A percentile compares a stretch with the other conserved stretches of the same genome.
Conservation (phyloP, 306 rosid species). For the Calophaca sinica region DNA sequence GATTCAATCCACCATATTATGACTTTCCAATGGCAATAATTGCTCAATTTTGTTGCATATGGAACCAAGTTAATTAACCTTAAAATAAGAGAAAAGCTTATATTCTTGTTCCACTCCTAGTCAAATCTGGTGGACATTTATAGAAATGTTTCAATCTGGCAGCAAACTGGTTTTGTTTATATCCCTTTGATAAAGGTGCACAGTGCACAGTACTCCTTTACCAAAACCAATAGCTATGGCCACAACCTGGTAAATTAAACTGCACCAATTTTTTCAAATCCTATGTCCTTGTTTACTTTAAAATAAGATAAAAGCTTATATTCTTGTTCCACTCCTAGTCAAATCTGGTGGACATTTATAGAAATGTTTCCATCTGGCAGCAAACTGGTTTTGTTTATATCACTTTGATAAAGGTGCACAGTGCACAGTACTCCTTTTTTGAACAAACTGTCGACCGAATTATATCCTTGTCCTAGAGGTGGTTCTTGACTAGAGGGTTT, state of each 20-base stretch:
- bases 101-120: conserved; percentile 2
- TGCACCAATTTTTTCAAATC: conserved; percentile 5
- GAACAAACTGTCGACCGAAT: too few species aligned
- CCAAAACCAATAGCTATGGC: conserved; percentile 27
- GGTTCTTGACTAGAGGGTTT: too few species aligned
- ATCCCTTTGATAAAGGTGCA: conserved; percentile 16
- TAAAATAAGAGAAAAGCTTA: not conserved
- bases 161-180: conserved; percentile 24
- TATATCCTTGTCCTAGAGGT: too few species aligned
- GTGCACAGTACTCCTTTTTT: too few species aligned
- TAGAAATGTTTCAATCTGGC: not conserved
- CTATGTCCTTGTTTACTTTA: not conserved
- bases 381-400: conserved; percentile 28
- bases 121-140: conserved; percentile 15
- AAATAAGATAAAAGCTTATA: not conserved
- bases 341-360: conserved; percentile 8
- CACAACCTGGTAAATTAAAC: not conserved
- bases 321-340: conserved; percentile 4
- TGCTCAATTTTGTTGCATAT: conserved; percentile 3
- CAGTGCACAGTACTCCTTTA: too few species aligned
- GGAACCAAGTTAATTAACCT: conserved; percentile 15
- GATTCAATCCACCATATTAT: not conserved
- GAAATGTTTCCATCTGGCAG: not conserved
- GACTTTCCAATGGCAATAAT: not conserved
- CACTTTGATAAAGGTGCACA: conserved; percentile 12